Conservation (phyloP, 78 protist species). For the Polysphondylium violaceum region DNA sequence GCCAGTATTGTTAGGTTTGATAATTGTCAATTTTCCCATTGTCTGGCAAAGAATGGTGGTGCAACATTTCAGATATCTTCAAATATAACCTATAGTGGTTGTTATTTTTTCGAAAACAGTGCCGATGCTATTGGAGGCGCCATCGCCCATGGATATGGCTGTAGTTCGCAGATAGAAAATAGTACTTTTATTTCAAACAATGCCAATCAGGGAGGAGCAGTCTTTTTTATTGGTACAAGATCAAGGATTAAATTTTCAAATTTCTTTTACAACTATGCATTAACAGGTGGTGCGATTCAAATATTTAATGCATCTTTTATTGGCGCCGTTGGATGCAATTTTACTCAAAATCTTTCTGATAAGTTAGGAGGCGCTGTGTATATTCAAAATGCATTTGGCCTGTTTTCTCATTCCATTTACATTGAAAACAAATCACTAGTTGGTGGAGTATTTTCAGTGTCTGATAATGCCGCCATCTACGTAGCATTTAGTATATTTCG, state of each 20-base stretch:
- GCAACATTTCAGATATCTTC: neutral
- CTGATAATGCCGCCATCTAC: neutral
- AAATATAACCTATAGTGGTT: neutral
- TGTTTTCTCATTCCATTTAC: neutral
- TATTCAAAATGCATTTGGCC: neutral
- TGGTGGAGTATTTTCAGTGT: slow-evolving; percentile 15
- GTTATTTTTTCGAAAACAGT: neutral
- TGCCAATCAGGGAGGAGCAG: neutral
- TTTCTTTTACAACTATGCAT: neutral
- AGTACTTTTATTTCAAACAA: neutral
- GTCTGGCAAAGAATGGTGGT: slow-evolving; percentile 16
- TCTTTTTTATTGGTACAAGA: neutral
- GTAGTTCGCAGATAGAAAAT: too few relatives aligned
- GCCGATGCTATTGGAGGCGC: neutral
- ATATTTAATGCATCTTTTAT: slow-evolving; percentile 1
- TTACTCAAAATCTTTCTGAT: neutral
- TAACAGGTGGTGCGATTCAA: neutral
- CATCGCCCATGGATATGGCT: too few relatives aligned
- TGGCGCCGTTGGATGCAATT: neutral
- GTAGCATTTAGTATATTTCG: neutral
- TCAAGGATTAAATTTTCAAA: neutral
- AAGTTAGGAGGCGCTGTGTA: neutral
- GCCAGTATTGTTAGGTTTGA: neutral
- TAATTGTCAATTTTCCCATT: slow-evolving; percentile 3
- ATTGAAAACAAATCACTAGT: neutral